Base-by-base conservation (phyloP, 2,329 filamentous ascomycete species). In the Xylariaceae sp. region DNA sequence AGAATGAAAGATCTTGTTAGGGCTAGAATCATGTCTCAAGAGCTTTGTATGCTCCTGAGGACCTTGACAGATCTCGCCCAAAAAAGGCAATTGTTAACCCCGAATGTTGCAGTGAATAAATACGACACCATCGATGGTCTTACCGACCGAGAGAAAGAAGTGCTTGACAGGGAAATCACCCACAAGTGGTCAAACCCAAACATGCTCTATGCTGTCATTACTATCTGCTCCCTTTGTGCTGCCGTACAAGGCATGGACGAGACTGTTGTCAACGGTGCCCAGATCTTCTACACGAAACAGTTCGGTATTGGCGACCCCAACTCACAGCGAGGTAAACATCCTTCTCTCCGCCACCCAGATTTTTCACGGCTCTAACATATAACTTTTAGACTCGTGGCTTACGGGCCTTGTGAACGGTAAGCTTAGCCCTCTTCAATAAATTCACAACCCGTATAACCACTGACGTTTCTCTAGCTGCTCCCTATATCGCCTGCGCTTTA, bases 241-340 rank as follows among this genome's bases (percentile, higher is more conserved):
- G 86, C 87, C 21, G 88, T 90, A 0, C 88, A 90, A 67, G 87
- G 87, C 65, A 88, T 88, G 85, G 86, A 89, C 69, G 85, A 89
- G 72, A 88, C 86, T 0, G 87, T 88, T 24, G 84, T 89, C 62
- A 89, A 89, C 65, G 87, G 87, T 39, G 87, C 85, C 7, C 87
- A 90, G 63, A 78, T 84, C 21, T 88, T 88, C 71, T 90, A 87
- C 70, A 80, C 81, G 56, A 63, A 70, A 2, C 78, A 86, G 56
- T 89, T 90, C 57, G 82, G 82, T 17, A 88, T 90, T 51, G 78
- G 73, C 45, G 75, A 80, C 66, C 61, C 78, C 23, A 70, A 81
- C 34, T 79, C 79, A 31, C 75, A 80, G 47, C 67, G 74, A 52
- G 65, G 69, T 68, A 56, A 57, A 58, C 34, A 36, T 16, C 58